Base-by-base conservation (phyloP, 176 grass and related monocot species). In the Hordeum marinum region DNA sequence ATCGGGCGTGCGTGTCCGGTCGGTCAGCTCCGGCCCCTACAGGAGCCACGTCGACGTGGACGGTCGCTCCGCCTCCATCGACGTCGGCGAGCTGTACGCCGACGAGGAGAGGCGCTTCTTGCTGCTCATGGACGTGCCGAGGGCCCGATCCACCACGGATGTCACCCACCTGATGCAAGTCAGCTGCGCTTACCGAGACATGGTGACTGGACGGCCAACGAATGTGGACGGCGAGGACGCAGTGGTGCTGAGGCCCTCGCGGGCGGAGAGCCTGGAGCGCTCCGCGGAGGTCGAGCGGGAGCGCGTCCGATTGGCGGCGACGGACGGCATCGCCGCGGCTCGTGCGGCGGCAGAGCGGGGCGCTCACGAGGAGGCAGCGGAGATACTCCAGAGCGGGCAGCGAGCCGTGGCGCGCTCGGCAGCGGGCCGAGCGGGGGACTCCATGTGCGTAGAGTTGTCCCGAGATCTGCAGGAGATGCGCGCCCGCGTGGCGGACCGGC, bases 51-150 rank as follows among this genome's bases (percentile, higher is more conserved):
- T 94, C 82, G 41, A 65, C 13, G 82, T 40, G 9, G 84, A 86
- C 65, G 86, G 82, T 8, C 82, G 76, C 8, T 68, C 63, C 21
- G 90, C 89, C 46, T 90, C 43, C 6, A 79, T 98, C 25, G 70
- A 93, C 58, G 87, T 98, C 27, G 95, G 92, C 64, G 90, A 98
- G 79, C 71, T 95, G 41, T 98, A 95, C 82, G 92, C 92, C 1
- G 92, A 98, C 68, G 95, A 98, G 86, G 95, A 93, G 87, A 91
- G 95, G 87, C 90, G 92, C 43, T 93, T 98, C 86, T 32, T 95
- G 48, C 34, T 98, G 59, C 81, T 90, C 67, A 18, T 98, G 20
- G 55, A 88, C 24, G 80, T 98, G 36, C 90, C 94, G 13, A 76
- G 83, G 29, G 81, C 50, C 34, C 31, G 23, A 11, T 17, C 55